phyloP scores from a whole-genome alignment of 192 early-diverging fungal genomes.

The Coemansia sp. region DNA sequence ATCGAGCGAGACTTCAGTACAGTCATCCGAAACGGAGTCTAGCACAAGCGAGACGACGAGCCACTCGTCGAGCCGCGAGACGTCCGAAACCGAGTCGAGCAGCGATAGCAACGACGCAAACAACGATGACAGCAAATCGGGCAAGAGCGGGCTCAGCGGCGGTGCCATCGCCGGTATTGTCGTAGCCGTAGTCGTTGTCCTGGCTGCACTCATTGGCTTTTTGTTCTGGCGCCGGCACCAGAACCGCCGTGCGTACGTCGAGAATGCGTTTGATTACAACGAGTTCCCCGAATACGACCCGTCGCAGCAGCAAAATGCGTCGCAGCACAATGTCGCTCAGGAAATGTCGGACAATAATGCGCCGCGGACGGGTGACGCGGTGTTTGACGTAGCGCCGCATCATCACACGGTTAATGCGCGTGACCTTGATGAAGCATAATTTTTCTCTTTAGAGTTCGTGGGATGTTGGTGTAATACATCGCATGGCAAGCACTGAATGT shows the following conservation, averaged over 20 bases:
- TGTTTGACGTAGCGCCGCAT: conserved; percentile 35
- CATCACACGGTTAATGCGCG: conserved; percentile 38
- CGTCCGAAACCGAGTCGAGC: neutral
- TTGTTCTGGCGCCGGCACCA: conserved; percentile 40
- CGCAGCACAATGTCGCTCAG: neutral
- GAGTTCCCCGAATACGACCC: conserved; percentile 53
- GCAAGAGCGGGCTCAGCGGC: conserved; percentile 26
- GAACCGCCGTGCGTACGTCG: conserved; percentile 25
- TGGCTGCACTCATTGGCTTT: conserved; percentile 16
- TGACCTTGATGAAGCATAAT: conserved; percentile 42
- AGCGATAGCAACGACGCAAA: neutral
- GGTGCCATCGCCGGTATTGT: conserved; percentile 47
- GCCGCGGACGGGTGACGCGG: conserved; percentile 10
- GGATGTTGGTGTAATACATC: neutral
- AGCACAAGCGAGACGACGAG: neutral
- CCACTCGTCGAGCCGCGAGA: neutral
- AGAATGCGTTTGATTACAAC: conserved; percentile 41
- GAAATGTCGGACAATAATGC: neutral
- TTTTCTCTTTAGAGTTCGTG: neutral
- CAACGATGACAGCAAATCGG: neutral
- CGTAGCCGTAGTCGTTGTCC: conserved; percentile 16
- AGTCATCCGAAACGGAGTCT: neutral
- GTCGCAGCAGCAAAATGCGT: neutral
- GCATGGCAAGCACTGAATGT: too few species aligned
- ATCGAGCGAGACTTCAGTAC: neutral